These are phyloP conservation scores for Echinosophora koreensis DNA, from an alignment of 306 rosid genomes.

Conservation along the genomic window DNA sequence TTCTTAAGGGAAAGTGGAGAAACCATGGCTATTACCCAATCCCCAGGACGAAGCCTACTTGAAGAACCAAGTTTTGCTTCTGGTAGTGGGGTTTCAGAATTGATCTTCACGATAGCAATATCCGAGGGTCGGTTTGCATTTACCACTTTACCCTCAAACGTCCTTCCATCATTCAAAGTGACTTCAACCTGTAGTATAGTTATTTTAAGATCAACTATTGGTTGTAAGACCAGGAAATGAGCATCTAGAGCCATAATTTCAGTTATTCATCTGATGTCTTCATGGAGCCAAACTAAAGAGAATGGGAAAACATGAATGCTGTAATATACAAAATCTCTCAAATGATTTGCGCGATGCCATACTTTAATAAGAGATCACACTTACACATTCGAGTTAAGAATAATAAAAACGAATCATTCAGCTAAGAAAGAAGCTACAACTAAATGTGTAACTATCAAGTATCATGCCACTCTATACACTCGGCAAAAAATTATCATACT, in stretches of 20 bases:
- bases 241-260: background rate
- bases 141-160: conserved; percentile 79
- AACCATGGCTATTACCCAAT: conserved; percentile 89
- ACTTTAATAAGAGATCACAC: conserved; percentile 20
- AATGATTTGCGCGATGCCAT: conserved; percentile 14
- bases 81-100: conserved; percentile 85
- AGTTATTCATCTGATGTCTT: background rate
- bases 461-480: background rate
- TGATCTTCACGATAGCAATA: conserved; percentile 84
- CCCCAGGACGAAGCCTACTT: conserved; percentile 87
- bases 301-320: background rate
- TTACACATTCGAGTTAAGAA: too few species aligned
- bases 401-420: background rate
- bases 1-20: conserved; percentile 94
- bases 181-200: conserved; percentile 70
- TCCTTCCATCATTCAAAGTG: conserved; percentile 91
- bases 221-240: background rate
- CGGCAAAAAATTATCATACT: conserved; percentile 2
- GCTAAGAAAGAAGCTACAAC: conserved; percentile 29
- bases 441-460: background rate
- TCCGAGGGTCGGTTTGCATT: conserved; percentile 89
- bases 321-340: conserved; percentile 12
- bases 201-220: conserved; percentile 28
- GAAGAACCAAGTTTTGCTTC: conserved; percentile 86
- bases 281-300: background rate